These are phyloP conservation scores for Inosperma sp. DNA, from an alignment of 768 basidiomycete species.

Conservation along the genomic window DNA sequence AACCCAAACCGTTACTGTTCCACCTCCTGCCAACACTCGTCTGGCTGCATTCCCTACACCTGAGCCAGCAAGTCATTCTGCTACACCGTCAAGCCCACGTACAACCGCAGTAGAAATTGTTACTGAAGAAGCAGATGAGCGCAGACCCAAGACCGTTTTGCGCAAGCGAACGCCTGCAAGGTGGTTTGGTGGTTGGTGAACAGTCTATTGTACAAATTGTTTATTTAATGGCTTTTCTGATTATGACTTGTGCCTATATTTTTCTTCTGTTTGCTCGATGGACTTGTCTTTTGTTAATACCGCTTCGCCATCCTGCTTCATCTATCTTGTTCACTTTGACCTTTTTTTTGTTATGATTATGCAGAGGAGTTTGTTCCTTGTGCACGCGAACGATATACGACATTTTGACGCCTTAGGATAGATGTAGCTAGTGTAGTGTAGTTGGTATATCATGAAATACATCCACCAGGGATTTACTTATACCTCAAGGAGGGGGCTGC, in stretches of 20 bases:
- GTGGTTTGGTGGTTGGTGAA: constrained; percentile 61
- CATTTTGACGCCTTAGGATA: constrained; percentile 21
- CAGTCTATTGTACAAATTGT: constrained; percentile 20
- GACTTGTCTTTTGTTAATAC: constrained; percentile 11
- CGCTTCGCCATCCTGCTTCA: constrained; percentile 16
- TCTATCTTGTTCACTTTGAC: constrained; percentile 4
- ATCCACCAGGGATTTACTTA: constrained; percentile 13
- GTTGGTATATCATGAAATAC: constrained; percentile 16
- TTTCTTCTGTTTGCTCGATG: constrained; percentile 15
- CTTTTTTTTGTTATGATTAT: not conserved
- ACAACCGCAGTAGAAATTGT: constrained; percentile 70
- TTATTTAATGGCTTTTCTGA: constrained; percentile 27
- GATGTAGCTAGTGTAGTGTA: constrained; percentile 38
- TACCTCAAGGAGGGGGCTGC: not conserved
- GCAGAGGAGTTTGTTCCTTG: constrained; percentile 8
- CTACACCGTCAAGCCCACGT: constrained; percentile 59
- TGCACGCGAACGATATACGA: constrained; percentile 11
- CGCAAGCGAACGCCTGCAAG: constrained; percentile 47
- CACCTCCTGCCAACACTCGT: constrained; percentile 75
- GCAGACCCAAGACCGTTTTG: constrained; percentile 37
- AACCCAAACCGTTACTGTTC: constrained; percentile 64
- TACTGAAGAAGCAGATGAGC: constrained; percentile 56
- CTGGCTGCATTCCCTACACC: constrained; percentile 70
- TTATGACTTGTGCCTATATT: constrained; percentile 26
- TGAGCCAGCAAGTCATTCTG: constrained; percentile 52